Base-by-base conservation (phyloP, 2,329 filamentous ascomycete species). In the Ciborinia camelliae region DNA sequence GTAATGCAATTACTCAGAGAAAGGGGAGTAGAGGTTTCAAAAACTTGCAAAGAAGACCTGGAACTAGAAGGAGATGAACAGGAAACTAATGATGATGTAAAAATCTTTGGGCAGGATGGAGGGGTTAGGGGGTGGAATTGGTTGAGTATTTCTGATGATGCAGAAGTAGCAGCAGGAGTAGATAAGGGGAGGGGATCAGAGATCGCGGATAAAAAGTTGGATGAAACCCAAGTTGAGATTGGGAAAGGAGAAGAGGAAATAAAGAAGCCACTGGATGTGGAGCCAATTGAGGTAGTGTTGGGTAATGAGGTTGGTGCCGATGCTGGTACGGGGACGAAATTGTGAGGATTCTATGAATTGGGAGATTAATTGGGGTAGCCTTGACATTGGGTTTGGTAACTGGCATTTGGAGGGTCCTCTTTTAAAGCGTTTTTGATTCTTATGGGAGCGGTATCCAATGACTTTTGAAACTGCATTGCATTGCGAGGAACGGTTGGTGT, bases 1-100 rank as follows among this genome's bases (percentile, higher is more conserved):
- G 76, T 83, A 30, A 75, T 87, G 57, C 85, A 88, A 74, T 74
- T 86, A 7, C 70, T 89, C 8, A 78, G 86, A 0, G 74, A 73
- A 30, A 83, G 84, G 61, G 77, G 76, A 2, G 75, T 86, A 1
- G 72, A 79, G 0, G 79, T 88, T 1, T 79, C 79, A 0, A 76
- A 79, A 10, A 87, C 84, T 0, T 81, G 68, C n/a, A 68, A 65
- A 12, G 64, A 67, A 43, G 78, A 75, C 70, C 75, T 4, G 79
- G 84, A 75, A 59, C 35, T 74, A 6, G 32, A 23, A 62, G 62
- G 26, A 3, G 68, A 67, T 6, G 60, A 55, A 12, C 57, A 39
- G 8, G 67, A 67, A 23, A 69, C 67, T 3, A 63, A 65, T 3
- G 39, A 73, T 50, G 73, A 75, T 67, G 35, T 35, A 20, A 55